Evolutionary conservation across 2,329 filamentous ascomycete species (phyloP).

Genomic region (Zymoseptoria pseudotritici): DNA sequence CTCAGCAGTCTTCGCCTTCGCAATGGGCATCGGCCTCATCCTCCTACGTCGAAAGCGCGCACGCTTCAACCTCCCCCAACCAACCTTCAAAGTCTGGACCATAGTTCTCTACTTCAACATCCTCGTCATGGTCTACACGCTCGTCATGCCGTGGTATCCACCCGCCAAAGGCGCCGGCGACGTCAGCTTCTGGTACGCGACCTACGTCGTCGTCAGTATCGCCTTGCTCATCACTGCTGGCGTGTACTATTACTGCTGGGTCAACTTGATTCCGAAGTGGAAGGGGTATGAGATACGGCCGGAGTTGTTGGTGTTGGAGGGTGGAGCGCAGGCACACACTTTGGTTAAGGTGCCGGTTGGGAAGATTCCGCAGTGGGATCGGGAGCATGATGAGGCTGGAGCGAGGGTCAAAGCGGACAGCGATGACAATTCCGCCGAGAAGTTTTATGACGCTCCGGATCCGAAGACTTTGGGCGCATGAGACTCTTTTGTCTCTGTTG

Average conservation of each 20-base stretch:
- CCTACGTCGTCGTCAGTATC: constrained; percentile 58
- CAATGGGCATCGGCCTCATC: constrained; percentile 51
- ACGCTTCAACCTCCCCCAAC: constrained; percentile 40
- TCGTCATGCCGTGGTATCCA: constrained; percentile 67
- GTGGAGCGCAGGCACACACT: constrained; percentile 42
- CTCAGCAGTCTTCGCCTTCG: constrained; percentile 48
- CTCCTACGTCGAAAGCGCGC: constrained; percentile 50
- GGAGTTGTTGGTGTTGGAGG: constrained; percentile 46
- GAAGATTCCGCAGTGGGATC: constrained; percentile 52
- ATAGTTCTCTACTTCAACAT: constrained; percentile 53
- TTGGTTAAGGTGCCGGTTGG: constrained; percentile 48
- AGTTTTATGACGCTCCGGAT: neutral
- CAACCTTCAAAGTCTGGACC: constrained; percentile 55
- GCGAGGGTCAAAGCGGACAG: neutral
- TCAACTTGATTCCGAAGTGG: constrained; percentile 47
- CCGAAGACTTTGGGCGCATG: too few species aligned
- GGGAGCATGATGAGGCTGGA: constrained; percentile 45
- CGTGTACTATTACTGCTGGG: constrained; percentile 54
- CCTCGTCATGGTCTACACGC: constrained; percentile 52
- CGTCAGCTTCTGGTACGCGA: constrained; percentile 68
- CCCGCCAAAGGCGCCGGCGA: constrained; percentile 55
- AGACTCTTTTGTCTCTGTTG: too few species aligned
- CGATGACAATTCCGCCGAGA: neutral
- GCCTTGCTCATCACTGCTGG: constrained; percentile 55
- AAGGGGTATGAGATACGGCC: constrained; percentile 50